Evolutionary conservation across 129 eudicot genomes (phyloP).

Genomic region (Escallonia rubra): DNA sequence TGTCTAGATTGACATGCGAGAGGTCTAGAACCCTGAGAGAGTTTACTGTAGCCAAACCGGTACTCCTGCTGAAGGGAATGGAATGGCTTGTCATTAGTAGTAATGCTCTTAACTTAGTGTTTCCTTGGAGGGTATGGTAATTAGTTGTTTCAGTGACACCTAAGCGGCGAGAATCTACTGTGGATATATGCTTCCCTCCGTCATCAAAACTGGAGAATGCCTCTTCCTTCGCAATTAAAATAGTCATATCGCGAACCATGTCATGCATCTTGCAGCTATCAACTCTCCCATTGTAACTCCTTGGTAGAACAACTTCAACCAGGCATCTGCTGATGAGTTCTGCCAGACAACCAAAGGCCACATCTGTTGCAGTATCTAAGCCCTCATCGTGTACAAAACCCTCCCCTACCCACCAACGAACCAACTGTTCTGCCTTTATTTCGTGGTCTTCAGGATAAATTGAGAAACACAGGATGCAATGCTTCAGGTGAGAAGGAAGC

Average conservation of each 20-base stretch:
- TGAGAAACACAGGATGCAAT: constrained; percentile 18
- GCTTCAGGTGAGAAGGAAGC: constrained; percentile 15
- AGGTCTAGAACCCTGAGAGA: constrained; percentile 17
- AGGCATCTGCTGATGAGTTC: constrained; percentile 15
- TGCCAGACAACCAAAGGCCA: neutral
- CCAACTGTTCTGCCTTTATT: constrained; percentile 5
- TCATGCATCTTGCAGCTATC: constrained; percentile 21
- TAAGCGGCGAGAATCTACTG: constrained; percentile 3
- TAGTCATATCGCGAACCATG: constrained; percentile 13
- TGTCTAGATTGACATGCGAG: neutral
- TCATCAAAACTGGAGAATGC: constrained; percentile 6
- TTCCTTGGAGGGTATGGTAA: neutral
- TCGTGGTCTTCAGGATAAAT: constrained; percentile 19
- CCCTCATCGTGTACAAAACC: constrained; percentile 6
- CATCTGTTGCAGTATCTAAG: neutral
- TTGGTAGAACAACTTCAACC: constrained; percentile 6
- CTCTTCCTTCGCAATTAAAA: constrained; percentile 14
- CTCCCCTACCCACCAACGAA: constrained; percentile 24
- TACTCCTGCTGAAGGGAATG: neutral
- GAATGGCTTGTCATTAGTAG: constrained; percentile 1
- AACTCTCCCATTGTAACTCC: constrained; percentile 13
- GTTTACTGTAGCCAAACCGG: constrained; percentile 6
- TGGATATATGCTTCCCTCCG: neutral
- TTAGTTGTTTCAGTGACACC: neutral
- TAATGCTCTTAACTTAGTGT: constrained; percentile 14